Evolutionary conservation across 2,329 filamentous ascomycete species (phyloP), one percentile per base, ranked within the genome.

Genomic region (Monosporascus sp.): DNA sequence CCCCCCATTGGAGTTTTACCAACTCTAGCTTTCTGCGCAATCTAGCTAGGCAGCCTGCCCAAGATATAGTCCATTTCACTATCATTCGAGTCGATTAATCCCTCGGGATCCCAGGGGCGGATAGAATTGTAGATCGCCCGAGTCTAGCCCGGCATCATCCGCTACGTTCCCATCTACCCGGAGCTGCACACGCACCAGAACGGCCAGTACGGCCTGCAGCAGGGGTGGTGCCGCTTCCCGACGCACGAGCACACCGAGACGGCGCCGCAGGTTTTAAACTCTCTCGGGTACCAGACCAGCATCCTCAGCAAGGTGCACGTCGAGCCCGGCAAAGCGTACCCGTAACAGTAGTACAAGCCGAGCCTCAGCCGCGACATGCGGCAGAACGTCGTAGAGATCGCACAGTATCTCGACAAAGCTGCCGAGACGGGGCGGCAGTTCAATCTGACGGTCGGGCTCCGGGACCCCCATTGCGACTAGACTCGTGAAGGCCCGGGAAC

Each of bases 291-390:
- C 55, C 68, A 64, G 44, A 73, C 43, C 8, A 24, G 24, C 16
- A 46, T 80, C 22, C 61, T 78, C 2, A 74, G 74, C 3, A 79
- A 79, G 58, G 64, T 79, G 0, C 77, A 79, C 47, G 76, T 79
- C 11, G 74, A 74, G 1, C 75, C 75, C 0, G 44, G 50, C 0
- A 48, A 49, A 1, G 65, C 66, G 0, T 78, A 77, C 52, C 72
- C 72, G 0, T 79, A 75, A 75, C 60, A 74, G 43, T 58, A 68
- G 14, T 51, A 62, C n/a, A 63, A 68, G 26, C 70, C 73, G 53
- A 77, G 74, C 52, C 64, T 65, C 5, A 77, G 65, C 3, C 68
- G 77, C 11, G 70, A 80, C 54, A 74, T 78, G 5, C 65, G 66
- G 64, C 43, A 46, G 5, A 27, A 26, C 14, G 43, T 24, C 2